These are phyloP conservation scores for Linum tenue DNA, from an alignment of 345 rosid genomes.

Conservation along the genomic window DNA sequence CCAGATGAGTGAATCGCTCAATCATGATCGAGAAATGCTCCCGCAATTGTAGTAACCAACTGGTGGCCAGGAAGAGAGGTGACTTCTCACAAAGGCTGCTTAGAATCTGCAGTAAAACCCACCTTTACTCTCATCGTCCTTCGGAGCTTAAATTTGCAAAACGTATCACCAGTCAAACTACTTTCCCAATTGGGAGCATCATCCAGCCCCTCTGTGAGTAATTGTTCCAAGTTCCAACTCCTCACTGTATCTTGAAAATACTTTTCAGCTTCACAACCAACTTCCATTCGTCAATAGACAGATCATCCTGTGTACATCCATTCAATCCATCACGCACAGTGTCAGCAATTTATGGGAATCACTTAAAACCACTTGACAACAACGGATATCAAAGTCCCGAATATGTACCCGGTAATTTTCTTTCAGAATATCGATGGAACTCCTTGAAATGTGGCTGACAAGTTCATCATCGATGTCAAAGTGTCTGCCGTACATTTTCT, in stretches of 20 bases:
- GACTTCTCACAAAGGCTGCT: no score
- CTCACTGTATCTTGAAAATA: slow-evolving; percentile 58
- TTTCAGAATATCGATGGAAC: slow-evolving; percentile 76
- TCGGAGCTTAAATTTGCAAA: no score
- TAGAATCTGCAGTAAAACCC: no score
- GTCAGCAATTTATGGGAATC: neutral
- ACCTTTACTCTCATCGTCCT: no score
- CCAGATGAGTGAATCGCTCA: no score
- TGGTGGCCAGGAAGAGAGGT: no score
- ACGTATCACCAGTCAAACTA: no score
- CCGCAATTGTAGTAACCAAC: no score
- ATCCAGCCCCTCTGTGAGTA: no score
- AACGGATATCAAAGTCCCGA: neutral
- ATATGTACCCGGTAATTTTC: slow-evolving; percentile 62
- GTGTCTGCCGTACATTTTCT: slow-evolving; percentile 86
- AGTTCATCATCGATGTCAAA: slow-evolving; percentile 82
- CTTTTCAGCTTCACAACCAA: slow-evolving; percentile 68
- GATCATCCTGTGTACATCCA: slow-evolving; percentile 49
- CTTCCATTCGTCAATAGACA: slow-evolving; percentile 64
- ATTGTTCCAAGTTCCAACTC: no score
- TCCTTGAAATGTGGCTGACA: slow-evolving; percentile 81
- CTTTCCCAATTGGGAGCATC: no score
- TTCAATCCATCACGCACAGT: neutral
- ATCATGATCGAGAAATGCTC: no score
- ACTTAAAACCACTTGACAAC: neutral